A percentile compares a stretch with the other conserved stretches of the same genome.
Conservation (phyloP, 805 yeast species). For the Cyberlindnera euphorbiae region DNA sequence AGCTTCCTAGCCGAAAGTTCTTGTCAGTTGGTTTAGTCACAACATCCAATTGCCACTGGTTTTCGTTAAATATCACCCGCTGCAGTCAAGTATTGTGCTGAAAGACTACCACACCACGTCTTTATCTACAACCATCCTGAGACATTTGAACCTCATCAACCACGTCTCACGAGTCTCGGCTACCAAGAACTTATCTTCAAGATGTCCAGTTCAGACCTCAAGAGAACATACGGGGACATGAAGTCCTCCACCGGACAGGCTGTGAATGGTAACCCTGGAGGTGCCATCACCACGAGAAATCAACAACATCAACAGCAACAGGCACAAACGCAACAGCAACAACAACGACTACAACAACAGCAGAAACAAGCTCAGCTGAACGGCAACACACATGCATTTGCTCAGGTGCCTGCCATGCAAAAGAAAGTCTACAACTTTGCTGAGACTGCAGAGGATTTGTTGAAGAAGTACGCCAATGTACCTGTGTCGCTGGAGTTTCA, state of each 20-base stretch:
- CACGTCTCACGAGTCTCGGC: too few species aligned
- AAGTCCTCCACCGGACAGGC: constrained; percentile 7
- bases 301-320: constrained; percentile 23
- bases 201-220: constrained; percentile 10
- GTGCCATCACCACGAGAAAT: constrained; percentile 15
- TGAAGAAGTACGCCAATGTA: constrained; percentile 69
- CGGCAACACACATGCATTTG: constrained; percentile 28
- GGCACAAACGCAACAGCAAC: constrained; percentile 20
- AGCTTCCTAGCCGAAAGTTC: too few species aligned
- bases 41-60: too few species aligned
- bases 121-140: neutral
- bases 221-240: constrained; percentile 21
- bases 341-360: constrained; percentile 24
- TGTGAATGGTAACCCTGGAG: constrained; percentile 10
- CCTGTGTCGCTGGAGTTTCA: constrained; percentile 86
- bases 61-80: too few species aligned
- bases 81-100: neutral
- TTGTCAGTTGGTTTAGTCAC: too few species aligned
- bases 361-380: constrained; percentile 27
- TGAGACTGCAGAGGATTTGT: constrained; percentile 65
- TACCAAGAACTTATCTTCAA: too few species aligned
- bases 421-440: constrained; percentile 50
- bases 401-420: constrained; percentile 26
- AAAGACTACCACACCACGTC: too few species aligned
- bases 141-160: too few species aligned